These are phyloP conservation scores for Sapria himalayana DNA, from an alignment of 345 rosid genomes.

Conservation along the genomic window DNA sequence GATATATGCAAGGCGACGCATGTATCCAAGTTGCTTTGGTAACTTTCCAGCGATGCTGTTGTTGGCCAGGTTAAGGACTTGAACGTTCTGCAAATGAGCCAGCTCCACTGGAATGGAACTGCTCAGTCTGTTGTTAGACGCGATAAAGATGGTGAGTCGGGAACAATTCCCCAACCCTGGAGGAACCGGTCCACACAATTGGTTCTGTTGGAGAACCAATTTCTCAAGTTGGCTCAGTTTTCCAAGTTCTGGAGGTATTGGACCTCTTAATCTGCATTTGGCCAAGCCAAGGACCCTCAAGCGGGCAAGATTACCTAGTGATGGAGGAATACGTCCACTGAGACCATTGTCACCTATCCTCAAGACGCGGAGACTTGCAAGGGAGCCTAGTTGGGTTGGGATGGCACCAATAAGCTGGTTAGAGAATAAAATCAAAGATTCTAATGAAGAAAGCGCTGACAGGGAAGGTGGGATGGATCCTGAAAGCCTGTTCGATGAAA, in stretches of 20 bases:
- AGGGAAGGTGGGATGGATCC: constrained; percentile 84
- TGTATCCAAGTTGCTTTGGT: constrained; percentile 37
- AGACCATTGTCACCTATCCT: constrained; percentile 77
- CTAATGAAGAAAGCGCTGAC: constrained; percentile 54
- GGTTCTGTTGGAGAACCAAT: constrained; percentile 45
- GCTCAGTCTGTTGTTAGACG: constrained; percentile 37
- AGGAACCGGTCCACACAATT: constrained; percentile 50
- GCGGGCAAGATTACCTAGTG: constrained; percentile 33
- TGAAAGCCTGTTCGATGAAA: constrained; percentile 54
- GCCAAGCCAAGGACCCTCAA: constrained; percentile 51
- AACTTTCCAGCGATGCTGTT: constrained; percentile 57
- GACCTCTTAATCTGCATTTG: constrained; percentile 51
- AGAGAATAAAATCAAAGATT: constrained; percentile 59
- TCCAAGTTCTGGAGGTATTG: constrained; percentile 49
- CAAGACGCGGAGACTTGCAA: constrained; percentile 29
- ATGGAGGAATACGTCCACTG: constrained; percentile 44
- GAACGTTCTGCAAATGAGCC: constrained; percentile 29
- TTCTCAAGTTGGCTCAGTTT: constrained; percentile 19
- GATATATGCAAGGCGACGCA: constrained; percentile 38
- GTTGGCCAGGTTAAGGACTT: constrained; percentile 40
- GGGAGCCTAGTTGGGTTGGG: constrained; percentile 50
- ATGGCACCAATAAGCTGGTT: constrained; percentile 73
- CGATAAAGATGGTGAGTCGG: constrained; percentile 27
- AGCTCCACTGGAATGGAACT: constrained; percentile 56
- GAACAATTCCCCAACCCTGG: constrained; percentile 59